Conservation (phyloP, 345 rosid genomes). For the Salix caprea region DNA sequence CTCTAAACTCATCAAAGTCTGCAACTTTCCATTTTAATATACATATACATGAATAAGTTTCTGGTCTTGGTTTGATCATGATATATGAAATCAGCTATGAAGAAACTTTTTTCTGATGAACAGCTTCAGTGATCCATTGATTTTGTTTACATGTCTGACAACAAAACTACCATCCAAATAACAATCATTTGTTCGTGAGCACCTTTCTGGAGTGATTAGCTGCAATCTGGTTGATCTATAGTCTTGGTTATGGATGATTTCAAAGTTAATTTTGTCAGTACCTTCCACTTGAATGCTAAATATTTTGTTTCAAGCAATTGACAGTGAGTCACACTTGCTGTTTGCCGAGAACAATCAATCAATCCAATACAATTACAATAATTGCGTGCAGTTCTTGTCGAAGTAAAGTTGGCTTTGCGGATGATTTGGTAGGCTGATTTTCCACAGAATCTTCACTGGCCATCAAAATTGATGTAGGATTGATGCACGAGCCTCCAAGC, state of each 20-base stretch:
- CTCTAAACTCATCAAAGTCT: neutral
- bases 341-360: neutral
- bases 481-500: neutral
- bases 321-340: neutral
- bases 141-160: neutral
- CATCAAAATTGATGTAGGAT: neutral
- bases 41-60: too few species aligned
- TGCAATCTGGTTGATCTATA: neutral
- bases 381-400: neutral
- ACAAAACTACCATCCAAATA: neutral
- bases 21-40: too few species aligned
- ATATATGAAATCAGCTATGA: neutral
- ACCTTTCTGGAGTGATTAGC: neutral
- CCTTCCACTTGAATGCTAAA: neutral
- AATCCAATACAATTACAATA: neutral
- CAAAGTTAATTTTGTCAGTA: neutral
- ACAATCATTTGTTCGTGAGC: neutral
- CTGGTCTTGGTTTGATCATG: neutral
- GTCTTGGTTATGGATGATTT: neutral
- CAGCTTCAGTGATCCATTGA: neutral
- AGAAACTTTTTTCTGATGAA: neutral
- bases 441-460: neutral
- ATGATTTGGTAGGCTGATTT: neutral
- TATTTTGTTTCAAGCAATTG: neutral
- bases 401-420: neutral